Evolutionary conservation across 164 flowering plant genomes (phyloP).

Genomic region (Taxillus chinensis): DNA sequence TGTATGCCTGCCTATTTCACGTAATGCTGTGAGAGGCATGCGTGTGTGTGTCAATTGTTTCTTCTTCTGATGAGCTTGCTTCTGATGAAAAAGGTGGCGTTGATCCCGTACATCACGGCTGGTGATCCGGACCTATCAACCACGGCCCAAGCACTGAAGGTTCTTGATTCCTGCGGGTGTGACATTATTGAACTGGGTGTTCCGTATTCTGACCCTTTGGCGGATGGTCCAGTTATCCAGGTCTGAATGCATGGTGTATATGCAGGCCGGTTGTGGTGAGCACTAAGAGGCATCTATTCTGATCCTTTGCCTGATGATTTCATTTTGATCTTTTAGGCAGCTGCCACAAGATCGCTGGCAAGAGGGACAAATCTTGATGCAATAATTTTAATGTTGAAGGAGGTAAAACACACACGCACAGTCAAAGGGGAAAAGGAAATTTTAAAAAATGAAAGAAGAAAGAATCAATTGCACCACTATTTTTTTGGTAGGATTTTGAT

Average conservation of each 20-base stretch:
- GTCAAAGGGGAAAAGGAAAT: too few species aligned
- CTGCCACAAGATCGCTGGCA: conserved; percentile 79
- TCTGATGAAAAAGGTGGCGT: conserved; percentile 52
- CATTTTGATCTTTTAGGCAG: conserved; percentile 45
- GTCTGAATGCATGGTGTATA: conserved; percentile 18
- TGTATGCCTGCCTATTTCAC: background rate
- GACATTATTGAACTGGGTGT: conserved; percentile 87
- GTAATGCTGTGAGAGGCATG: background rate
- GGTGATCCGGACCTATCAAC: conserved; percentile 93
- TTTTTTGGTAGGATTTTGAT: too few species aligned
- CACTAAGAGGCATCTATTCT: too few species aligned
- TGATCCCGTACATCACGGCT: conserved; percentile 84
- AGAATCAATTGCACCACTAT: too few species aligned
- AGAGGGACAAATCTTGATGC: conserved; percentile 61
- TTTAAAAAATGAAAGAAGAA: too few species aligned
- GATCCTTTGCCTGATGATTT: background rate
- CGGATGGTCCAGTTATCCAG: conserved; percentile 98
- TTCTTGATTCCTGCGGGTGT: conserved; percentile 76
- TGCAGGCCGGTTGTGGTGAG: background rate
- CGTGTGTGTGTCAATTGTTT: background rate
- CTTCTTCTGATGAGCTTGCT: conserved; percentile 3
- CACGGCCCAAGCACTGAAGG: conserved; percentile 76
- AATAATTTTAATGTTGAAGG: conserved; percentile 66
- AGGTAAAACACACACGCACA: conserved; percentile 17
- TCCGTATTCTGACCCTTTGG: conserved; percentile 90